A percentile compares a stretch with the other conserved stretches of the same genome.
phyloP scores from a whole-genome alignment of 306 rosid genomes.

The Prosopis cineraria region DNA sequence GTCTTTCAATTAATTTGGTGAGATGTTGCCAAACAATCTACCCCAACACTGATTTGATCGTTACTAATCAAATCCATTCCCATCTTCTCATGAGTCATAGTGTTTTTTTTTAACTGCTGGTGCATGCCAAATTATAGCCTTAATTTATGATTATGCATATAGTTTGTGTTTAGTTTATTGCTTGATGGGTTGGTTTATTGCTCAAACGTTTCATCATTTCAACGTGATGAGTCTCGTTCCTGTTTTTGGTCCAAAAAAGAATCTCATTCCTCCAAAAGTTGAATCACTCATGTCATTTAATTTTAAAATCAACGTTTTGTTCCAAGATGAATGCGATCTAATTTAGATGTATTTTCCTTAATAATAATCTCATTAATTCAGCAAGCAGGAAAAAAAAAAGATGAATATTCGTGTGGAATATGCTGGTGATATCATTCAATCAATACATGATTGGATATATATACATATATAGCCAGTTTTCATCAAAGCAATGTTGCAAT shows the following conservation, averaged over 20 bases:
- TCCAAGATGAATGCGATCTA: neutral
- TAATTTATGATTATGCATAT: too few relatives aligned
- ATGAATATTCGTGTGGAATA: neutral
- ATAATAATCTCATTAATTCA: neutral
- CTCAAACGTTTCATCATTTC: neutral
- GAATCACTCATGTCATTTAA: too few relatives aligned
- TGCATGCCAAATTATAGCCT: too few relatives aligned
- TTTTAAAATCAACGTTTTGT: too few relatives aligned
- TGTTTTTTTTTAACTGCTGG: too few relatives aligned
- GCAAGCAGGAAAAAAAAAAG: too few relatives aligned
- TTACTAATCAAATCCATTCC: constrained; percentile 21
- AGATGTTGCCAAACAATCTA: constrained; percentile 38
- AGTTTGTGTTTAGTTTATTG: too few relatives aligned
- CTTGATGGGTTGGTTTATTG: neutral
- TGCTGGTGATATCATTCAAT: neutral
- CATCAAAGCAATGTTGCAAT: neutral
- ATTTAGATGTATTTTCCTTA: neutral
- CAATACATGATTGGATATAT: neutral
- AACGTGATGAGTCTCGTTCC: too few relatives aligned
- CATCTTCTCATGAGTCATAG: too few relatives aligned
- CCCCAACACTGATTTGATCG: neutral
- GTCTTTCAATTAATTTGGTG: constrained; percentile 37
- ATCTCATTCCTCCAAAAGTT: too few relatives aligned
- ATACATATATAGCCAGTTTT: too few relatives aligned
- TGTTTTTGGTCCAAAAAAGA: too few relatives aligned